Evolutionary conservation across 805 yeast species (phyloP).

Genomic region (Metschnikowia reukaufii): DNA sequence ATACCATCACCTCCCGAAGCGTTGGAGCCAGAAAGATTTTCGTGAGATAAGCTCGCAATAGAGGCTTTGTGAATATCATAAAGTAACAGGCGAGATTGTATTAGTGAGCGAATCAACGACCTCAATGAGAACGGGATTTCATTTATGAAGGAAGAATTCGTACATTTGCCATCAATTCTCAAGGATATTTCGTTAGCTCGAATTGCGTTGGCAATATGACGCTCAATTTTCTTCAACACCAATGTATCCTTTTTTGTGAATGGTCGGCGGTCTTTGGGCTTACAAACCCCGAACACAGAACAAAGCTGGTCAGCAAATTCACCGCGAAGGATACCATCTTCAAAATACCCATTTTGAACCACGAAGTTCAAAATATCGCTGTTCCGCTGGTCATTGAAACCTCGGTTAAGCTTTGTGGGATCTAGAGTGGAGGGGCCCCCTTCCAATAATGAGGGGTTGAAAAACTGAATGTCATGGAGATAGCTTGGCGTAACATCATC

Average conservation of each 20-base stretch:
- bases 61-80: conserved; percentile 5
- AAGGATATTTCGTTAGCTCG: conserved; percentile 60
- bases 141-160: conserved; percentile 26
- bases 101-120: conserved; percentile 39
- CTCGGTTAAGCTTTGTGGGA: background rate
- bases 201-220: conserved; percentile 45
- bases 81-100: conserved; percentile 35
- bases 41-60: background rate
- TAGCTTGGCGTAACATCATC: conserved; percentile 18
- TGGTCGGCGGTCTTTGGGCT: background rate
- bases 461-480: background rate
- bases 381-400: background rate
- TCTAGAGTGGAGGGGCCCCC: conserved; percentile 3
- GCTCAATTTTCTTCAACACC: background rate
- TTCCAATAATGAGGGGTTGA: background rate
- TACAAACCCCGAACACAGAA: background rate
- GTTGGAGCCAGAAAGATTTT: background rate
- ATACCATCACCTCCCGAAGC: conserved; percentile 26
- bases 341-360: background rate
- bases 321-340: conserved; percentile 1
- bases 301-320: background rate
- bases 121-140: conserved; percentile 29
- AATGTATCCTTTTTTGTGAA: background rate
- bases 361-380: background rate
- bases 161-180: conserved; percentile 43